Conservation (phyloP, 2,329 filamentous ascomycete species). For the Immersiporthe knoxdaviesiana region DNA sequence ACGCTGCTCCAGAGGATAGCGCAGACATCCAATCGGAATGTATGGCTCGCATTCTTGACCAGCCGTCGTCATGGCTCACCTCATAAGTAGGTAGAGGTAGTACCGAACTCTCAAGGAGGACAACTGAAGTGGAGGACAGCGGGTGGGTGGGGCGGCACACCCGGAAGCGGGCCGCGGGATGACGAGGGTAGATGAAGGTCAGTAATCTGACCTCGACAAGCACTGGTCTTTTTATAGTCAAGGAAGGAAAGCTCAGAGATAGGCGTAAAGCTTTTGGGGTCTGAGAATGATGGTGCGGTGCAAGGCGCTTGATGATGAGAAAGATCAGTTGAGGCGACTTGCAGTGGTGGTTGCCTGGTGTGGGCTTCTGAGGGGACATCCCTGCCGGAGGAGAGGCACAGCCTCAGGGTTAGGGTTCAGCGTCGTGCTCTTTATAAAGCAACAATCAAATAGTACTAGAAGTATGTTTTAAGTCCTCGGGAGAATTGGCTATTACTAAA, state of each 20-base stretch:
- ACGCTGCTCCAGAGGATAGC: constrained; percentile 33
- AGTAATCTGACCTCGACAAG: neutral
- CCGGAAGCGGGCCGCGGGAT: neutral
- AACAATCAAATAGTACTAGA: too few relatives aligned
- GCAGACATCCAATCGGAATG: constrained; percentile 48
- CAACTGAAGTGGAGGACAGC: neutral
- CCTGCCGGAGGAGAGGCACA: neutral
- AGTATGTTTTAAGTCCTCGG: too few relatives aligned
- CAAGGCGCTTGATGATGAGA: neutral
- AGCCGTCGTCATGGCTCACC: neutral
- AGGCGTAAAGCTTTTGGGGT: neutral
- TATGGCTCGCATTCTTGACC: constrained; percentile 32
- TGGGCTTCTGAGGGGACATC: neutral
- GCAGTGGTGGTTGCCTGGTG: neutral
- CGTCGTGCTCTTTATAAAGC: too few relatives aligned
- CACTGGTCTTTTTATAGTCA: neutral
- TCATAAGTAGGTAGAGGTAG: neutral
- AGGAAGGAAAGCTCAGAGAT: neutral
- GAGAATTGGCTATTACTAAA: too few relatives aligned
- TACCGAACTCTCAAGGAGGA: neutral
- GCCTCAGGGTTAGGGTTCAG: neutral
- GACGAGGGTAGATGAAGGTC: neutral
- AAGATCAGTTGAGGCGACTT: neutral
- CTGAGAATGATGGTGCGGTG: neutral
- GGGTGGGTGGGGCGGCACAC: neutral